These are phyloP conservation scores for Candida vaughaniae DNA, from an alignment of 805 yeast species.

Conservation along the genomic window DNA sequence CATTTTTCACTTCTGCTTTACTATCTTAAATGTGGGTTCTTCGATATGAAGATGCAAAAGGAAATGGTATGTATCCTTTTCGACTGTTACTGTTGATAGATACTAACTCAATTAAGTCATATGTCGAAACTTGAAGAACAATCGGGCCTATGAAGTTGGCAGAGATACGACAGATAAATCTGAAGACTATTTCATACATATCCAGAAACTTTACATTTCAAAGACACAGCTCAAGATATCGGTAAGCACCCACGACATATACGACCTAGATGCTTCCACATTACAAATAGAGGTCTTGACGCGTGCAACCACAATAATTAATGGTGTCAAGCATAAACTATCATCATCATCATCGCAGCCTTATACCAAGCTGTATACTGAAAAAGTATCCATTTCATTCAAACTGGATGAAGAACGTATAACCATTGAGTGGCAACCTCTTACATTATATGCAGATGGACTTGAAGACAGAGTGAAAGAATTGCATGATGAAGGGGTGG, in stretches of 20 bases:
- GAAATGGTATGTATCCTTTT: constrained; percentile 4
- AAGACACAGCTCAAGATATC: constrained; percentile 12
- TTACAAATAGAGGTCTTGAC: constrained; percentile 8
- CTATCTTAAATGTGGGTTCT: constrained; percentile 8
- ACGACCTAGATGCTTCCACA: constrained; percentile 5
- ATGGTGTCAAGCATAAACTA: constrained; percentile 12
- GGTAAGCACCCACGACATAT: constrained; percentile 1
- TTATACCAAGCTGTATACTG: constrained; percentile 5
- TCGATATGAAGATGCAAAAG: constrained; percentile 6
- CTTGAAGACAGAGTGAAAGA: constrained; percentile 1
- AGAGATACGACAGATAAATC: constrained; percentile 2
- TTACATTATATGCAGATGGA: constrained; percentile 2
- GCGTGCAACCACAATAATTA: constrained; percentile 11
- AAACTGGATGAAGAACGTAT: constrained; percentile 8
- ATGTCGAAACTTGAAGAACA: constrained; percentile 3
- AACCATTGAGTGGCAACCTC: constrained; percentile 10
- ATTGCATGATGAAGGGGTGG: constrained; percentile 5
- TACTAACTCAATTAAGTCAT: not conserved
- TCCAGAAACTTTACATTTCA: constrained; percentile 10
- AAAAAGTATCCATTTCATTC: constrained; percentile 7
- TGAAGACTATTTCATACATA: constrained; percentile 5
- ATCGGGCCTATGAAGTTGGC: constrained; percentile 4
- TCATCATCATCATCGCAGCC: constrained; percentile 3
- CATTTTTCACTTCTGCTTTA: no score
- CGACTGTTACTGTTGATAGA: not conserved